These are phyloP conservation scores for Pleurotus tuoliensis DNA, from an alignment of 768 basidiomycete species.

Conservation along the genomic window DNA sequence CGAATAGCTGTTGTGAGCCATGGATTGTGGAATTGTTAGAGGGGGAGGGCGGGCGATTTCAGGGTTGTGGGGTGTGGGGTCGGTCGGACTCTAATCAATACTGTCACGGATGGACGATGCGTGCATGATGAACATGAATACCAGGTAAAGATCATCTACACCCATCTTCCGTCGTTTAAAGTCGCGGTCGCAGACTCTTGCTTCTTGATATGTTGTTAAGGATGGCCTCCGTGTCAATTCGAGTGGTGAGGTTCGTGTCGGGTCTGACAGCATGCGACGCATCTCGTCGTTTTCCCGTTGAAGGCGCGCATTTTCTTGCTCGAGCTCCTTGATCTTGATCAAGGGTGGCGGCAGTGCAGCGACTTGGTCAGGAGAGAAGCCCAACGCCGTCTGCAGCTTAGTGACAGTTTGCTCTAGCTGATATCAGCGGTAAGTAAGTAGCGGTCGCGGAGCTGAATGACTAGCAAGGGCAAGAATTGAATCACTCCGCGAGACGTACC, in stretches of 20 bases:
- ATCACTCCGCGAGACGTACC: conserved; percentile 34
- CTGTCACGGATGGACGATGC: background rate
- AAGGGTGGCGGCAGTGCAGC: conserved; percentile 68
- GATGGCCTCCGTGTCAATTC: conserved; percentile 46
- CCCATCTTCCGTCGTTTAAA: conserved; percentile 60
- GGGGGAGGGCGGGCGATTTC: conserved; percentile 49
- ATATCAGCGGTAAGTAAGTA: conserved; percentile 1
- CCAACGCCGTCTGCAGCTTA: conserved; percentile 73
- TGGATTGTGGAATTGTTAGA: conserved; percentile 57
- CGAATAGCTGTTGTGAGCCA: conserved; percentile 29
- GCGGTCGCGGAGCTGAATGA: conserved; percentile 7
- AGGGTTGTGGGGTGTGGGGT: conserved; percentile 37
- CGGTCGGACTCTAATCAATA: conserved; percentile 36
- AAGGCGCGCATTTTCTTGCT: conserved; percentile 72
- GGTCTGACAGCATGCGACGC: conserved; percentile 58
- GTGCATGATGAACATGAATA: conserved; percentile 18
- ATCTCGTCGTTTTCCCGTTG: conserved; percentile 73
- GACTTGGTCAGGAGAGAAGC: conserved; percentile 72
- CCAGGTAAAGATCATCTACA: conserved; percentile 53
- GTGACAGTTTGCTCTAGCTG: conserved; percentile 86
- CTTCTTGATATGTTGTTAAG: conserved; percentile 43
- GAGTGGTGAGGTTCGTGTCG: conserved; percentile 29
- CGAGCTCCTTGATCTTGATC: conserved; percentile 75
- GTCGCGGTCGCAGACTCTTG: conserved; percentile 50
- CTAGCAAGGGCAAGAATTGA: background rate